These are phyloP conservation scores for Psilocybe tampanensis DNA, from an alignment of 768 basidiomycete genomes.

Conservation along the genomic window DNA sequence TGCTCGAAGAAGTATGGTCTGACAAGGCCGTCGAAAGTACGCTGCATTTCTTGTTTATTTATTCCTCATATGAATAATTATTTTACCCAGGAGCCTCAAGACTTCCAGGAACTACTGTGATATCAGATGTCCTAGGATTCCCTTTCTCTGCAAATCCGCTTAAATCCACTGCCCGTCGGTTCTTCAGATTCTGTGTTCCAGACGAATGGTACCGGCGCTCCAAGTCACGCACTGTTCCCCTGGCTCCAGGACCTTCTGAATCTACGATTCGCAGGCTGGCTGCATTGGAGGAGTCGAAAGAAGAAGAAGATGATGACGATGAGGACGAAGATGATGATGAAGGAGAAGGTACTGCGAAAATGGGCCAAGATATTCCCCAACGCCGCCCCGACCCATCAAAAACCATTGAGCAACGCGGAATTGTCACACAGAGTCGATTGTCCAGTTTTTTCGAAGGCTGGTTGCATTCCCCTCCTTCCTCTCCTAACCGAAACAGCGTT, in stretches of 20 bases:
- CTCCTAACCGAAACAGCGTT: slow-evolving; percentile 35
- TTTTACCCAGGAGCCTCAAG: slow-evolving; percentile 41
- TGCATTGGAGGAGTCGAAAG: slow-evolving; percentile 50
- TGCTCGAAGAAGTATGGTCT: slow-evolving; percentile 68
- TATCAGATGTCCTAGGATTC: slow-evolving; percentile 45
- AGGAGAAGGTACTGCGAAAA: slow-evolving; percentile 67
- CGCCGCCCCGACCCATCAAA: slow-evolving; percentile 17
- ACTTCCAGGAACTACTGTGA: slow-evolving; percentile 41
- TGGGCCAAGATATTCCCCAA: slow-evolving; percentile 19
- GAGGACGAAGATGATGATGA: slow-evolving; percentile 49
- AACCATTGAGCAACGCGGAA: slow-evolving; percentile 51
- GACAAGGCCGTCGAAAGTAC: slow-evolving; percentile 56
- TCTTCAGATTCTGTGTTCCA: slow-evolving; percentile 69
- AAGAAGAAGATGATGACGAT: slow-evolving; percentile 46
- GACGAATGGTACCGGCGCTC: slow-evolving; percentile 81
- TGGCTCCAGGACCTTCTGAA: slow-evolving; percentile 53
- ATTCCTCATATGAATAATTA: slow-evolving; percentile 2
- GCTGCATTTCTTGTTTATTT: slow-evolving; percentile 22
- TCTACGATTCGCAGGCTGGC: slow-evolving; percentile 50
- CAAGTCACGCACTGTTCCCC: slow-evolving; percentile 53
- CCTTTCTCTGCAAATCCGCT: slow-evolving; percentile 45
- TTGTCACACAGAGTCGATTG: slow-evolving; percentile 60
- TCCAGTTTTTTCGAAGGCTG: slow-evolving; percentile 71
- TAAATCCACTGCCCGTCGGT: slow-evolving; percentile 41
- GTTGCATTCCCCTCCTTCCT: slow-evolving; percentile 50